phyloP scores from a whole-genome alignment of 805 yeast genomes.

The Saccharomycopsis capsularis region DNA sequence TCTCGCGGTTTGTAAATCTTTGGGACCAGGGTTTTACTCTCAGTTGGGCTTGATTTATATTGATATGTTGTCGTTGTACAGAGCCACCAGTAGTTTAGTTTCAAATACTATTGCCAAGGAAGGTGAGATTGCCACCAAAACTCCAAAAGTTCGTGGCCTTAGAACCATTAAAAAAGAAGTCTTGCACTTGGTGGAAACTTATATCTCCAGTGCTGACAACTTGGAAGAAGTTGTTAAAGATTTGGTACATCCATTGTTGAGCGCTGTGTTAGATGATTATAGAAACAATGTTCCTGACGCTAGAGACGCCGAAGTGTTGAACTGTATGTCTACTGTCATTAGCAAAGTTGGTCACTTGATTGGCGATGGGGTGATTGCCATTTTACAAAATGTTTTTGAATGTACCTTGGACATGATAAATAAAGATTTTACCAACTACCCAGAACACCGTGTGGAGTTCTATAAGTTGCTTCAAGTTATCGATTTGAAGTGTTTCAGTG shows the following conservation, averaged over 20 bases:
- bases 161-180: conserved; percentile 96
- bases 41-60: conserved; percentile 83
- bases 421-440: conserved; percentile 91
- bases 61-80: conserved; percentile 84
- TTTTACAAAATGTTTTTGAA: conserved; percentile 86
- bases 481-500: conserved; percentile 76
- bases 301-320: conserved; percentile 94
- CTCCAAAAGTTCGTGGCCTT: conserved; percentile 90
- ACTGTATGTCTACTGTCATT: conserved; percentile 88
- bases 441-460: conserved; percentile 96
- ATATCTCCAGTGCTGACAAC: conserved; percentile 80
- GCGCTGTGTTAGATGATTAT: conserved; percentile 85
- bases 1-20: conserved; percentile 88
- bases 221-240: conserved; percentile 76
- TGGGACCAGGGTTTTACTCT: conserved; percentile 85
- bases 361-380: conserved; percentile 81
- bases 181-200: conserved; percentile 80
- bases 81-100: conserved; percentile 82
- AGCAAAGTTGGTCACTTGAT: conserved; percentile 80
- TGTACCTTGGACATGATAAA: conserved; percentile 94
- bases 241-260: conserved; percentile 73
- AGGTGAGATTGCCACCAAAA: conserved; percentile 86
- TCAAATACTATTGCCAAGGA: conserved; percentile 70
- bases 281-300: conserved; percentile 87
- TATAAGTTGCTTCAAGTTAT: conserved; percentile 85